These are phyloP conservation scores for Platanthera zijinensis DNA, from an alignment of 106 monocot genomes.

Conservation along the genomic window DNA sequence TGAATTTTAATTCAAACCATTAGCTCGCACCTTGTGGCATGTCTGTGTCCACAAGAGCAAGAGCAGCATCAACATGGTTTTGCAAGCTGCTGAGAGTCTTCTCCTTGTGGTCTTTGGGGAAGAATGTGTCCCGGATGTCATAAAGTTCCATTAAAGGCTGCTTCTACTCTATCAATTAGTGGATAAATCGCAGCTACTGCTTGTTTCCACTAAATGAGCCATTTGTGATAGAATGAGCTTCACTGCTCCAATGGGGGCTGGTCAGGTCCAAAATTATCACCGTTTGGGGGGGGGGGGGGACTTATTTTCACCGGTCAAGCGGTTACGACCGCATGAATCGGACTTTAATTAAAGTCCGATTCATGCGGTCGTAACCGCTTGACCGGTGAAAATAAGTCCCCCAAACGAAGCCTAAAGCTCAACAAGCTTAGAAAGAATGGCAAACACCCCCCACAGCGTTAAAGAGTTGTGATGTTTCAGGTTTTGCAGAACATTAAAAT, in stretches of 20 bases:
- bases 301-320: no score
- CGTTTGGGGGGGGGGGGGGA: no score
- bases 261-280: not conserved
- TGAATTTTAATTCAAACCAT: not conserved
- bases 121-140: constrained; percentile 60
- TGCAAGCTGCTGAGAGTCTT: constrained; percentile 37
- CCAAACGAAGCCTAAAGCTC: no score
- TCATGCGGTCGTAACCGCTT: no score
- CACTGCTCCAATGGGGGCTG: not conserved
- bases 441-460: not conserved
- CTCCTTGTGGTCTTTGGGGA: constrained; percentile 46
- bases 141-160: constrained; percentile 56
- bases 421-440: not conserved
- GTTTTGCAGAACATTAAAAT: not conserved
- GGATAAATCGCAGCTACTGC: not conserved
- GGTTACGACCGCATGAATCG: no score
- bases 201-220: not conserved
- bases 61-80: constrained; percentile 53
- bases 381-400: no score
- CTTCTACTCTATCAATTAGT: constrained; percentile 26
- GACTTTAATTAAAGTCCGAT: no score
- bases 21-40: constrained; percentile 37
- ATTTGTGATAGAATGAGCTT: not conserved
- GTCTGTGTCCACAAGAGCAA: constrained; percentile 46
- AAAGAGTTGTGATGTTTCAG: not conserved